Conservation (phyloP, 352 stramenopile species). For the Phytophthora pseudosyringae region DNA sequence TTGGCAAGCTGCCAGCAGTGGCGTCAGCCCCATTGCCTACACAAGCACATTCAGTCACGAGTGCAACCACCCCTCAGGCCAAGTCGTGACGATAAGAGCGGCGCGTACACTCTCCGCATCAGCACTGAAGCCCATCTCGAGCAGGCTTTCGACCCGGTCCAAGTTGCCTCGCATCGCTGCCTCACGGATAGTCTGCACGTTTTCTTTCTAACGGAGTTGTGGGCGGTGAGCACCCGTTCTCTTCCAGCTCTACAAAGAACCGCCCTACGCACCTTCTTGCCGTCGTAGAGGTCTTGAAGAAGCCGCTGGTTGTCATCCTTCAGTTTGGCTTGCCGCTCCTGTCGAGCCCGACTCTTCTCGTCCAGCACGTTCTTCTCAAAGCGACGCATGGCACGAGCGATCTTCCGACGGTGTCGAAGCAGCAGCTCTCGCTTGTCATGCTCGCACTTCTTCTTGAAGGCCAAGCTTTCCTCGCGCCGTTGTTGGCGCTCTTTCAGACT, state of each 20-base stretch:
- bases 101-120: constrained; percentile 62
- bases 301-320: constrained; percentile 49
- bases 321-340: constrained; percentile 39
- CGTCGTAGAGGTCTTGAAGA: constrained; percentile 45
- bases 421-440: constrained; percentile 41
- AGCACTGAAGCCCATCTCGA: constrained; percentile 57
- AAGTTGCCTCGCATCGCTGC: constrained; percentile 66
- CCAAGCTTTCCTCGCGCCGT: constrained; percentile 37
- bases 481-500: constrained; percentile 35
- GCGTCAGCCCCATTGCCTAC: constrained; percentile 75
- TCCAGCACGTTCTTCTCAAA: constrained; percentile 45
- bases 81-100: neutral
- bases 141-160: constrained; percentile 50
- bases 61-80: too few relatives aligned
- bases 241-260: too few relatives aligned
- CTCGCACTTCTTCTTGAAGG: constrained; percentile 44
- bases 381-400: constrained; percentile 43
- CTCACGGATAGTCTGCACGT: constrained; percentile 72
- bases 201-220: too few relatives aligned
- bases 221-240: too few relatives aligned
- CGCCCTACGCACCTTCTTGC: constrained; percentile 37
- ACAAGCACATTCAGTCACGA: too few relatives aligned
- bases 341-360: constrained; percentile 41
- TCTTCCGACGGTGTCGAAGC: constrained; percentile 39
- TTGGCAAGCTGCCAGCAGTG: constrained; percentile 62